Evolutionary conservation across 2,329 filamentous ascomycete species (phyloP), one percentile per base, ranked within the genome.

Genomic region (Pseudonectria buxi): DNA sequence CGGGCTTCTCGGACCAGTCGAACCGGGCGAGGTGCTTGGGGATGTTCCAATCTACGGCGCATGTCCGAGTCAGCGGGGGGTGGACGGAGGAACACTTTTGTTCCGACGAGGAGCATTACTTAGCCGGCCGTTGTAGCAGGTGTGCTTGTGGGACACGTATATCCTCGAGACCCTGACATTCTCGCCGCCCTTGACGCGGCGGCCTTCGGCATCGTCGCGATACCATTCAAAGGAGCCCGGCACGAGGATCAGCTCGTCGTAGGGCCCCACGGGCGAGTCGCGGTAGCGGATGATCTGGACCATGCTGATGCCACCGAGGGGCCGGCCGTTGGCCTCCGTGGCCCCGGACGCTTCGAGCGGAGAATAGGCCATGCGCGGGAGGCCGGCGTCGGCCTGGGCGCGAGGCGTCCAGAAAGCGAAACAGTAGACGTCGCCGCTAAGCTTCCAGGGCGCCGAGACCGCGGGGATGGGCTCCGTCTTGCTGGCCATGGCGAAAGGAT

Each of bases 1-100:
- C 53, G 6, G 57, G 39, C 24, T 56, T 43, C 13, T 59, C 47
- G 11, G 55, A 51, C 62, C 68, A 76, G 11, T 63, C 60, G 47
- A 76, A 76, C 10, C 56, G 56, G 25, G 72, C 72, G 11, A 75
- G 62, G 37, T 75, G 70, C 45, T 76, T 76, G 10, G 72, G 71
- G 22, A 72, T 67, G 46, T 72, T 74, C 71, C 71, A 76, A 41
- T 74, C 68, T 71, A 22, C 11, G 2, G 25, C 1, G n/a, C n/a
- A n/a, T n/a, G n/a, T n/a, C n/a, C n/a, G n/a, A n/a, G n/a, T n/a
- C n/a, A n/a, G n/a, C n/a, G n/a, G n/a, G n/a, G n/a, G n/a, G n/a
- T n/a, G n/a, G n/a, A n/a, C n/a, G n/a, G n/a, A n/a, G n/a, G n/a
- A n/a, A n/a, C n/a, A n/a, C n/a, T n/a, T n/a, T 14, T 18, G 22